Percentiles rank a stretch among this genome's conserved stretches.
phyloP scores from a whole-genome alignment of 2,329 filamentous ascomycete genomes.

The Pestalotiopsis sp. region DNA sequence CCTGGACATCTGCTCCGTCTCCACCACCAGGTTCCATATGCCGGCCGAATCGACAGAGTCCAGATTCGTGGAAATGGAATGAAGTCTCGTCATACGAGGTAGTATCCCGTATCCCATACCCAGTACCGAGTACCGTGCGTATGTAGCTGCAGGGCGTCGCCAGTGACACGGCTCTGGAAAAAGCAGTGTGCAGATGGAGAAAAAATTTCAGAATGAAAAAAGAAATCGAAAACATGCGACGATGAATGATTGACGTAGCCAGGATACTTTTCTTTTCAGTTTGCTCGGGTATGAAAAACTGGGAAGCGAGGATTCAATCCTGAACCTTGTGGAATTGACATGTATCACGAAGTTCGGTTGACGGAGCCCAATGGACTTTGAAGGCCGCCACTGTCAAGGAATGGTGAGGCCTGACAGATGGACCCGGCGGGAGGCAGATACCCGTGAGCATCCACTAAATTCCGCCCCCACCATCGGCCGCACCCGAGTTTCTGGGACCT shows the following conservation, averaged over 20 bases:
- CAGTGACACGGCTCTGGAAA: too few species aligned
- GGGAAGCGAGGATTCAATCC: not conserved
- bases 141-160: too few species aligned
- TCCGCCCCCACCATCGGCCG: not conserved
- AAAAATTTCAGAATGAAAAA: not conserved
- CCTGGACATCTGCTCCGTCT: conserved; percentile 39
- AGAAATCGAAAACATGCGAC: not conserved
- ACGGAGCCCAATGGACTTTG: not conserved
- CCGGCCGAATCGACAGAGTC: not conserved
- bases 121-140: too few species aligned
- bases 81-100: not conserved
- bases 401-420: not conserved
- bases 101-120: not conserved
- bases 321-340: not conserved
- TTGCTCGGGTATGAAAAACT: not conserved
- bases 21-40: conserved; percentile 30
- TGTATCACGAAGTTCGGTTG: not conserved
- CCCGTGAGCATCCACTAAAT: not conserved
- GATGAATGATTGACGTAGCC: not conserved
- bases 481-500: not conserved
- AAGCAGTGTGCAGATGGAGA: too few species aligned
- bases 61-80: not conserved
- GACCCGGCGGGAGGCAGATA: not conserved
- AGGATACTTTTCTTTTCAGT: not conserved
- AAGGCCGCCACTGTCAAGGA: not conserved